Base-by-base conservation (phyloP, 805 yeast species). In the Zygotorulaspora sp. region DNA sequence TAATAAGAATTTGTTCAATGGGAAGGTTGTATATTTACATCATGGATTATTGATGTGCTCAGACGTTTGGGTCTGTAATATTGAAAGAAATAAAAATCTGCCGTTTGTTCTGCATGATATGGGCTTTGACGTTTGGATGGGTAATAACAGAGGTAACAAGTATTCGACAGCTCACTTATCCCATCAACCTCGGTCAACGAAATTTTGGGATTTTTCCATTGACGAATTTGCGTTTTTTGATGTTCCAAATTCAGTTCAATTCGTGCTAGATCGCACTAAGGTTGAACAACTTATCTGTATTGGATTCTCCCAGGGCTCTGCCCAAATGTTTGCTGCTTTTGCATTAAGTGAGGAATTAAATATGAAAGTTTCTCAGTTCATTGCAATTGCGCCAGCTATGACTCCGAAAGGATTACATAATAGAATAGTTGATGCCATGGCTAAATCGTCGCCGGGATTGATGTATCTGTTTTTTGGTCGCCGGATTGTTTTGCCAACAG, bases 61-160 rank as follows among this genome's bases (percentile, higher is more conserved):
- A 30, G 97, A 92, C 53, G 69, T 84, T 17, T 83, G 95, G 94
- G 60, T 78, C 55, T 72, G 77, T 57, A 62, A 65, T 38, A 40
- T 66, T 40, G 61, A 72, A 42, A 68, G 72, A 43, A 43, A 62
- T 46, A 67, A 70, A 32, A 77, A 79, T 45, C 62, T 92, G 32
- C 96, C 97, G 0, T 82, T 84, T 57, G 65, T 77, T 2, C 68
- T 90, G 22, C 80, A 80, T 43, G 87, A 88, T 41, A 58, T 78
- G 32, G 97, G 97, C 1, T 90, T 77, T 60, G 98, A 90, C 56
- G 97, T 90, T 5, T 90, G 95, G 90, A 67, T 90, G 45, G 97
- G 97, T 1, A 87, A 86, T 60, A 87, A 86, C 55, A 71, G 96
- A 41, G 96, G 96, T 8, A 92, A 90, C 64, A 92, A 90, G 65